Evolutionary conservation across 164 flowering plant species (phyloP).

Genomic region (Chimonanthus praecox): DNA sequence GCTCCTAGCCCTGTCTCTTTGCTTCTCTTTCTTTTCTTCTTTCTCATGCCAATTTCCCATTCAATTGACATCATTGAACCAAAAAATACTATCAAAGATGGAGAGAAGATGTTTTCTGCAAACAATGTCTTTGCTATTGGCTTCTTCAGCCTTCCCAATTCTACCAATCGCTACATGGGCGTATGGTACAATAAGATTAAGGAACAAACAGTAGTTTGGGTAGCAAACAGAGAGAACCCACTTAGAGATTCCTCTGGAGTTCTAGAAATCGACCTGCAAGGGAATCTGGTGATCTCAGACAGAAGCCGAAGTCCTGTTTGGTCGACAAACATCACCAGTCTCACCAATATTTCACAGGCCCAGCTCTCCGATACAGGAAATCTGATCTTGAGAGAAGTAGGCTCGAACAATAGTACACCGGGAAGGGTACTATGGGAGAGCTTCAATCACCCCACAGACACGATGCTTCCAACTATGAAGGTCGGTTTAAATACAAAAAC

Average conservation of each 20-base stretch:
- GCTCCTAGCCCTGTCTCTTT: not conserved
- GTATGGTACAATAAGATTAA: not conserved
- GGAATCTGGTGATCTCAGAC: conserved; percentile 5
- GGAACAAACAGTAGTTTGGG: not conserved
- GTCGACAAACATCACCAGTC: not conserved
- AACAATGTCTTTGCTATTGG: not conserved
- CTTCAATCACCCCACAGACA: not conserved
- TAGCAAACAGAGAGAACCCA: conserved; percentile 9
- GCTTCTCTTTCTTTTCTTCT: too few species aligned
- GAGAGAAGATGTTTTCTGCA: not conserved
- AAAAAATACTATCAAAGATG: not conserved
- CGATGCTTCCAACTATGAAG: not conserved
- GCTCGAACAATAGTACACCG: not conserved
- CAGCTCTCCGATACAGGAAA: conserved; percentile 23
- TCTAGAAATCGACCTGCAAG: not conserved
- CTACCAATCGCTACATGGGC: not conserved
- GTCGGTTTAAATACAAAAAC: not conserved
- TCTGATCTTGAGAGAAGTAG: conserved; percentile 2
- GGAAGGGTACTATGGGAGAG: not conserved
- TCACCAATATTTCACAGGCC: conserved; percentile 1
- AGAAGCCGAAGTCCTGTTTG: not conserved
- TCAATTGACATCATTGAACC: too few species aligned
- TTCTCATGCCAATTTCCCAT: too few species aligned
- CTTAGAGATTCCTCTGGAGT: conserved; percentile 3
- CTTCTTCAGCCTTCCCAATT: conserved; percentile 1